Base-by-base conservation (phyloP, 306 rosid species). In the Quercus berberidifolia region DNA sequence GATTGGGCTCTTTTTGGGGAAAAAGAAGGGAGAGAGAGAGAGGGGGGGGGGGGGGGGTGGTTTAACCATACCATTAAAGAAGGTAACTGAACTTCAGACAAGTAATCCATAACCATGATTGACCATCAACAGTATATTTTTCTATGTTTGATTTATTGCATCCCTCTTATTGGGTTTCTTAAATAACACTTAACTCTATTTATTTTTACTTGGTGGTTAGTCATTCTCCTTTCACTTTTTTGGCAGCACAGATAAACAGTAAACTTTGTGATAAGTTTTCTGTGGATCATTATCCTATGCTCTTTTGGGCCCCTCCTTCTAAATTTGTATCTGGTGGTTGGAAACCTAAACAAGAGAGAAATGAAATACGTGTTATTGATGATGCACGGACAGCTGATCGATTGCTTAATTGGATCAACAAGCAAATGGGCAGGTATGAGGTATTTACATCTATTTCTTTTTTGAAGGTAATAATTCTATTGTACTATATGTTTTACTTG, bases 241-340 rank as follows among this genome's bases (percentile, higher is more conserved):
- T 90, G 98, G 89, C 94, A 93, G 98, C 90, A 91, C 99, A 95
- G 99, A 88, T 93, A 81, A 95, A 95, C 80, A 87, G 87, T 75
- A 87, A 93, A 81, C 98, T 95, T 65, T 95, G 99, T 74, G 98
- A 95, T 91, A 93, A 88, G 73, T 95, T 91, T 84, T 91, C 98
- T 77, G 92, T 93, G 71, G 79, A 89, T 79, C 99, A 91, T 84
- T 95, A 88, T 85, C 99, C 99, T 77, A 90, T 93, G 97, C 98
- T 95, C 75, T 87, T 93, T 56, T 95, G 99, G 98, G 97, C 94
- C 23, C 83, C 85, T 84, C 99, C 99, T 77, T 75, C 92, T 74
- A 91, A 93, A 80, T 93, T 93, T 88, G 93, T 91, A 67, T 88
- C 89, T 49, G 82, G 91, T 79, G 77, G 89, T 80, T 91, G 91